Evolutionary conservation across 805 yeast genomes (phyloP).

Genomic region (Ogataea philodendri): DNA sequence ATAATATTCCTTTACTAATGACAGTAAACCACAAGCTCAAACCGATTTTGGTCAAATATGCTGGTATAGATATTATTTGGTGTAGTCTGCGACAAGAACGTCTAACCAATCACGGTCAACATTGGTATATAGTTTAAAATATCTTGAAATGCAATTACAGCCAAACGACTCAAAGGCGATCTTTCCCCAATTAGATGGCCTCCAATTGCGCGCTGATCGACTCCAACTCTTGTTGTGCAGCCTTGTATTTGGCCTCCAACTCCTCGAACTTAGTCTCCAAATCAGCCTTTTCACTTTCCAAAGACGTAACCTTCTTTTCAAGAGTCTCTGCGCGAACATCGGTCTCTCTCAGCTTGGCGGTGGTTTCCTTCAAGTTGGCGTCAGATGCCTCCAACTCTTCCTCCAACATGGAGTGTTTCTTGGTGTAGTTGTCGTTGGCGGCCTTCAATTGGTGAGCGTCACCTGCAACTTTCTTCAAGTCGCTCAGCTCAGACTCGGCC

Average conservation of each 20-base stretch:
- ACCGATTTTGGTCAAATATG: slow-evolving; percentile 3
- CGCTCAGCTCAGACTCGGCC: slow-evolving; percentile 69
- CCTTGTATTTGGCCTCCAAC: slow-evolving; percentile 72
- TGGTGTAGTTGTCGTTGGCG: slow-evolving; percentile 85
- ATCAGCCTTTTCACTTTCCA: slow-evolving; percentile 89
- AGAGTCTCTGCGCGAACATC: slow-evolving; percentile 95
- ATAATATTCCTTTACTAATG: too few species aligned
- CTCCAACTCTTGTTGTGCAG: slow-evolving; percentile 90
- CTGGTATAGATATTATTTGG: slow-evolving; percentile 2
- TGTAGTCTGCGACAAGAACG: too few species aligned
- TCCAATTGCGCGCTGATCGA: slow-evolving; percentile 96
- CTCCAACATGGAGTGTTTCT: slow-evolving; percentile 85
- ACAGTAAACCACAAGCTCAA: too few species aligned
- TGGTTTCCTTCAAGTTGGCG: slow-evolving; percentile 86
- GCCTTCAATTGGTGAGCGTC: slow-evolving; percentile 86
- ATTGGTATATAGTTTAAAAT: slow-evolving; percentile 19
- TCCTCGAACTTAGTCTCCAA: slow-evolving; percentile 91
- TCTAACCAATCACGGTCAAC: too few species aligned
- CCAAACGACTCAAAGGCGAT: slow-evolving; percentile 4
- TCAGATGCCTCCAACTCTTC: slow-evolving; percentile 90
- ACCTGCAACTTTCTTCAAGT: slow-evolving; percentile 82
- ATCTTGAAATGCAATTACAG: slow-evolving; percentile 8
- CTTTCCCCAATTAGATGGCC: slow-evolving; percentile 42
- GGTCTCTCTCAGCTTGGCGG: slow-evolving; percentile 89
- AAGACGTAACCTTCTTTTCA: slow-evolving; percentile 88